Evolutionary conservation across 2,329 filamentous ascomycete genomes (phyloP).

Genomic region (Fusarium beomiforme): DNA sequence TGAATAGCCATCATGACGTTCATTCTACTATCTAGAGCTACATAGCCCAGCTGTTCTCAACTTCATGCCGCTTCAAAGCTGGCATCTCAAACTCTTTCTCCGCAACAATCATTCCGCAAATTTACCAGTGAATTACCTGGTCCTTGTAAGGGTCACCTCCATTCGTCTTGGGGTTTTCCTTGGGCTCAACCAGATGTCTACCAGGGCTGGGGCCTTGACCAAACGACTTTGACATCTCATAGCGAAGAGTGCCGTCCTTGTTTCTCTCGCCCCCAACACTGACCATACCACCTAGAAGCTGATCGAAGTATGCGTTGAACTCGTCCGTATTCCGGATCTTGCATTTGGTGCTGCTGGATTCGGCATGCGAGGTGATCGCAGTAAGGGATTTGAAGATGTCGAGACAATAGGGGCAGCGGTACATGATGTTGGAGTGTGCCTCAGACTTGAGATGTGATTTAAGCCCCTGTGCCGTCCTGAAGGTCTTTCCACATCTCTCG

Average conservation of each 20-base stretch:
- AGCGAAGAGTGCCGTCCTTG: constrained; percentile 44
- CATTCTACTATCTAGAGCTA: neutral
- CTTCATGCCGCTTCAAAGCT: neutral
- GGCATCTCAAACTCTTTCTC: neutral
- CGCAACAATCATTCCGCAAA: neutral
- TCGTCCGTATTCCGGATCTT: constrained; percentile 53
- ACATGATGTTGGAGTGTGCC: constrained; percentile 50
- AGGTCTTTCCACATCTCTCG: constrained; percentile 58
- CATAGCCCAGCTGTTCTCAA: neutral
- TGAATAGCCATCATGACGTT: neutral
- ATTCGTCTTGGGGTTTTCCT: neutral
- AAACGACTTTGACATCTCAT: constrained; percentile 36
- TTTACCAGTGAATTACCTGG: constrained; percentile 21
- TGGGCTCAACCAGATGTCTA: neutral
- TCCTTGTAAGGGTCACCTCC: constrained; percentile 2
- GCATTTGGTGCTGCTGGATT: constrained; percentile 56
- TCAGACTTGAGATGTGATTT: constrained; percentile 56
- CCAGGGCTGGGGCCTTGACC: neutral
- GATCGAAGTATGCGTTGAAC: constrained; percentile 48
- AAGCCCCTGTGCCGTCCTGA: constrained; percentile 47
- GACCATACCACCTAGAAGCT: constrained; percentile 47
- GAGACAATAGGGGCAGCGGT: constrained; percentile 58
- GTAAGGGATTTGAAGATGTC: constrained; percentile 53
- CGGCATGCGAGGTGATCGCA: constrained; percentile 60
- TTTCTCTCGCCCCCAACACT: constrained; percentile 33